Conservation (phyloP, 768 basidiomycete genomes). For the Trichaptum fuscoviolaceum region DNA sequence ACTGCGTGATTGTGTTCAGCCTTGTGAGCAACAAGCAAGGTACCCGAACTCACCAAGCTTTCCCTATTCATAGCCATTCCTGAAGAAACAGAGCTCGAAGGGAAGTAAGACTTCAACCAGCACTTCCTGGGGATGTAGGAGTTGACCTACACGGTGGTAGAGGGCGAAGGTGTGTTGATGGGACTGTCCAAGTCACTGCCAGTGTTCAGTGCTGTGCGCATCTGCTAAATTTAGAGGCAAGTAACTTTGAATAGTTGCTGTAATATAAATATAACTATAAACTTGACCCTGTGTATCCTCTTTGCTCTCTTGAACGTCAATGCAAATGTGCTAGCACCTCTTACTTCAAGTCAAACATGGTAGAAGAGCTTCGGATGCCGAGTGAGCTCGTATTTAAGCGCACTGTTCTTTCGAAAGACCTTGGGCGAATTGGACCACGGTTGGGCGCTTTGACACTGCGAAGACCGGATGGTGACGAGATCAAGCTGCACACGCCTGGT, state of each 20-base stretch:
- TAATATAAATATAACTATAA: too few relatives aligned
- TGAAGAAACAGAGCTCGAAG: too few relatives aligned
- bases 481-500: constrained; percentile 55
- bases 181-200: background rate
- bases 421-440: constrained; percentile 14
- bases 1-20: constrained; percentile 24
- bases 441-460: constrained; percentile 16
- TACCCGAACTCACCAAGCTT: background rate
- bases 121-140: background rate
- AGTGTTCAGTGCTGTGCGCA: background rate
- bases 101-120: background rate
- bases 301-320: too few relatives aligned
- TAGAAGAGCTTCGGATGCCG: background rate
- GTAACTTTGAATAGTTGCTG: too few relatives aligned
- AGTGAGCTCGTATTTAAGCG: background rate
- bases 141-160: background rate
- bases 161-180: background rate
- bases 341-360: background rate
- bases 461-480: constrained; percentile 12
- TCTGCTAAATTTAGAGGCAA: background rate
- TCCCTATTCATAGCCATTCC: background rate
- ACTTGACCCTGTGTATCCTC: too few relatives aligned
- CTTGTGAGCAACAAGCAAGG: background rate
- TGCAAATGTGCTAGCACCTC: background rate
- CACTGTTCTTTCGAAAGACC: background rate